Evolutionary conservation across 2,329 filamentous ascomycete genomes (phyloP).

Genomic region (Verticillium nonalfalfae): DNA sequence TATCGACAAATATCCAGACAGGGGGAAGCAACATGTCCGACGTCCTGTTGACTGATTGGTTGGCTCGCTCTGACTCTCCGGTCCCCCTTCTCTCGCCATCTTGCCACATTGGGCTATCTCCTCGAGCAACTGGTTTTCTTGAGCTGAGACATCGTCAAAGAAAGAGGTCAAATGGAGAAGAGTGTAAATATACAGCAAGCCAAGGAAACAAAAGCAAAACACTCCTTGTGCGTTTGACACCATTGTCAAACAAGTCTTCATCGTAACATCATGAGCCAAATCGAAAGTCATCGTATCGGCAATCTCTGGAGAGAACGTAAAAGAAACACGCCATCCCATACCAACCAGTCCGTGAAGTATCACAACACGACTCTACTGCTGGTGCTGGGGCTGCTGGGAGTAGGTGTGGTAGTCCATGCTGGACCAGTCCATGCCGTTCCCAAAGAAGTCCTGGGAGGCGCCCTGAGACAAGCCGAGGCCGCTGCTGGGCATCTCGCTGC

Average conservation of each 20-base stretch:
- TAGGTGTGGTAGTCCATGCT: slow-evolving; percentile 24
- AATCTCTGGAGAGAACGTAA: neutral
- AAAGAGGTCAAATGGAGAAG: neutral
- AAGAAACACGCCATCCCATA: neutral
- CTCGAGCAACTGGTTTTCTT: neutral
- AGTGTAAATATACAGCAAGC: neutral
- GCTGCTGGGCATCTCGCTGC: slow-evolving; percentile 39
- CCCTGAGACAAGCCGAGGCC: slow-evolving; percentile 45
- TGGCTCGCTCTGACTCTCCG: neutral
- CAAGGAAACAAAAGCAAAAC: neutral
- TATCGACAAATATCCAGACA: neutral
- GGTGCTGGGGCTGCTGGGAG: slow-evolving; percentile 25
- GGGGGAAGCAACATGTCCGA: neutral
- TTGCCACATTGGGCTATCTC: neutral
- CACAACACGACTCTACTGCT: neutral
- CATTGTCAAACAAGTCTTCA: neutral
- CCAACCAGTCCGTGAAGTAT: neutral
- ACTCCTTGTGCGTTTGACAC: neutral
- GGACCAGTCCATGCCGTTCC: slow-evolving; percentile 33
- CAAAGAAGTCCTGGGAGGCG: slow-evolving; percentile 44
- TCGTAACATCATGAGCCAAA: neutral
- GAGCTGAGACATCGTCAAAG: neutral
- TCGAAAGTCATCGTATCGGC: neutral
- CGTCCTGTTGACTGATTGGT: neutral
- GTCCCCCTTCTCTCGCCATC: neutral